Evolutionary conservation across 75 land plant genomes (phyloP).

Genomic region (Pseudotsuga menziesii): DNA sequence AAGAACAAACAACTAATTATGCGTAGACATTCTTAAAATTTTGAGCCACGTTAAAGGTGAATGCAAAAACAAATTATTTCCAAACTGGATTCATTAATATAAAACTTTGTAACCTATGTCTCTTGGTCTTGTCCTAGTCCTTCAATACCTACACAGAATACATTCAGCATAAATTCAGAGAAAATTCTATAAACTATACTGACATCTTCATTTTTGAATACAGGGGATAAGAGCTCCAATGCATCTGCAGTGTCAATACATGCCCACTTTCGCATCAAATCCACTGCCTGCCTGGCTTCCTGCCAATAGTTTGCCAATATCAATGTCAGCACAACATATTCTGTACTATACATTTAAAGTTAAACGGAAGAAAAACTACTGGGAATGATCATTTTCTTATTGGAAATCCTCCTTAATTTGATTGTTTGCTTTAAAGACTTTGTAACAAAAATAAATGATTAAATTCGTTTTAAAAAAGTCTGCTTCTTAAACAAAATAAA

Average conservation of each 20-base stretch:
- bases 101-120: neutral
- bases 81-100: neutral
- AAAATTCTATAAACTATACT: neutral
- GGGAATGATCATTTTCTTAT: neutral
- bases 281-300: constrained; percentile 96
- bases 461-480: too few relatives aligned
- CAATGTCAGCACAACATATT: neutral
- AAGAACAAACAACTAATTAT: neutral
- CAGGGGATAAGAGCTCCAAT: constrained; percentile 92
- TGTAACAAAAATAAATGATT: too few relatives aligned
- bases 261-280: constrained; percentile 83
- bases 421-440: neutral
- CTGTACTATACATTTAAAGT: neutral
- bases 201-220: constrained; percentile 95
- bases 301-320: constrained; percentile 15
- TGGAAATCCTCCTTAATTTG: neutral
- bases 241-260: constrained; percentile 94
- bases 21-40: neutral
- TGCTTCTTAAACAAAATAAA: neutral
- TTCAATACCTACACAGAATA: neutral
- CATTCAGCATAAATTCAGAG: neutral
- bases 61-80: neutral
- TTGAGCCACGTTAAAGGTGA: neutral
- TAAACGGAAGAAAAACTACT: neutral
- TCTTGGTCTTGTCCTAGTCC: neutral